Conservation (phyloP, 2,329 filamentous ascomycete genomes). For the Trichoderma brevicompactum region DNA sequence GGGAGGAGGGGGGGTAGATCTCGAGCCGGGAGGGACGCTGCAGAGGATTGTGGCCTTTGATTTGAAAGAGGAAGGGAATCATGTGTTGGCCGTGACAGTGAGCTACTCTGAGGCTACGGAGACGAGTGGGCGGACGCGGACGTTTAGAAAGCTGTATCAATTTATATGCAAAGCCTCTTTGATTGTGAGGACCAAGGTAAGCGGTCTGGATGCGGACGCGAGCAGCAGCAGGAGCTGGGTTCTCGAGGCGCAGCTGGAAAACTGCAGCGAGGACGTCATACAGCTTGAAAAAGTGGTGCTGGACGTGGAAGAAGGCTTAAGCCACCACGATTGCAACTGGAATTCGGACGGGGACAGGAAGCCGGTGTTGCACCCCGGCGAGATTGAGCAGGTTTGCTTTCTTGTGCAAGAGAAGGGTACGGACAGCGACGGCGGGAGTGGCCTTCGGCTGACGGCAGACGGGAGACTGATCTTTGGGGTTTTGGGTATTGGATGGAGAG, state of each 20-base stretch:
- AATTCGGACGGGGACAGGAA: conserved; percentile 48
- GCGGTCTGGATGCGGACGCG: conserved; percentile 42
- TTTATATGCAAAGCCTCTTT: conserved; percentile 91
- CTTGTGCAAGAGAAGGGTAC: conserved; percentile 53
- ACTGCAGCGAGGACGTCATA: conserved; percentile 83
- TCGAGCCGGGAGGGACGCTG: conserved; percentile 67
- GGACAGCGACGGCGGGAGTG: conserved; percentile 31
- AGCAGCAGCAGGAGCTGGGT: conserved; percentile 61
- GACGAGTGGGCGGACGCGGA: conserved; percentile 72
- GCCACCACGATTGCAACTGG: conserved; percentile 63
- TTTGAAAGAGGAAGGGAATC: conserved; percentile 90
- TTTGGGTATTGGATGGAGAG: conserved; percentile 84
- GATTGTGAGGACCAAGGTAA: conserved; percentile 88
- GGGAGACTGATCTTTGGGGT: conserved; percentile 74
- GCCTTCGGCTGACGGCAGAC: conserved; percentile 56
- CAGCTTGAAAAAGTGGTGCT: conserved; percentile 71
- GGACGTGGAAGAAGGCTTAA: conserved; percentile 56
- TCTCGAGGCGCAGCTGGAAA: conserved; percentile 93
- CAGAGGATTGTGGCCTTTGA: conserved; percentile 86
- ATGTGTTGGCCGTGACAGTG: conserved; percentile 90
- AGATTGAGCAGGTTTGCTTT: conserved; percentile 70
- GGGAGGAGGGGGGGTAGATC: conserved; percentile 46
- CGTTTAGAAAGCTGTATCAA: conserved; percentile 94
- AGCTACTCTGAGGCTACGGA: conserved; percentile 89
- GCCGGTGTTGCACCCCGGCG: conserved; percentile 64